Evolutionary conservation across 805 yeast genomes (phyloP), one percentile per base, ranked within the genome.

Genomic region (Hanseniaspora nectarophila): DNA sequence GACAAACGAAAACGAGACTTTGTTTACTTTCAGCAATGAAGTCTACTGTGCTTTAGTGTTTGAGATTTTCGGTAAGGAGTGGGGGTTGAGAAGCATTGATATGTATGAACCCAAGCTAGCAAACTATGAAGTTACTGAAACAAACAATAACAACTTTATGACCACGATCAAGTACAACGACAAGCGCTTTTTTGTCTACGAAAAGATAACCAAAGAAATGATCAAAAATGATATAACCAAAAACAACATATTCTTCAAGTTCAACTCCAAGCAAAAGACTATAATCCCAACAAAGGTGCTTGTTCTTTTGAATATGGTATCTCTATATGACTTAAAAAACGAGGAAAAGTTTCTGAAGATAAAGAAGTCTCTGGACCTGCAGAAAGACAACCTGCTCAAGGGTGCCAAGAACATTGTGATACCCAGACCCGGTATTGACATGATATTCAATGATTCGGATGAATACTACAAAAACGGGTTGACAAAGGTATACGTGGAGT

Each of bases 401-500:
- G 66, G 63, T 2, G 75, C 84, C 4, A 67, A 66, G 15, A 70
- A 75, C 3, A 66, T 85, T 1, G 73, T 72, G 53, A 76, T 87
- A 16, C 88, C 92, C 0, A 71, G 74, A 57, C 88, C 79, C 60
- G 55, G 63, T 16, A 59, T 61, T 1, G 69, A 67, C 39, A 71
- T 67, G 60, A 71, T 70, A 55, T 69, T 33, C 62, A 61, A 37
- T 70, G 67, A 47, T 35, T 43, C 44, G n/a, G 34, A 45, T 24
- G 43, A 42, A 33, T 66, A 67, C 45, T 59, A 67, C 3, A 69
- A 70, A 34, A 72, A 82, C 2, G 85, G 84, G 5, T 72, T 81
- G 45, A 95, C 96, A 0, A 81, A 77, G 56, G 72, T 87, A 0
- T 87, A 73, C 63, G 77, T 85, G 21, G 78, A 81, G 63, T 88